A percentile compares a stretch with the other conserved stretches of the same genome.
Conservation (phyloP, 768 basidiomycete genomes). For the Suillus hirtellus region DNA sequence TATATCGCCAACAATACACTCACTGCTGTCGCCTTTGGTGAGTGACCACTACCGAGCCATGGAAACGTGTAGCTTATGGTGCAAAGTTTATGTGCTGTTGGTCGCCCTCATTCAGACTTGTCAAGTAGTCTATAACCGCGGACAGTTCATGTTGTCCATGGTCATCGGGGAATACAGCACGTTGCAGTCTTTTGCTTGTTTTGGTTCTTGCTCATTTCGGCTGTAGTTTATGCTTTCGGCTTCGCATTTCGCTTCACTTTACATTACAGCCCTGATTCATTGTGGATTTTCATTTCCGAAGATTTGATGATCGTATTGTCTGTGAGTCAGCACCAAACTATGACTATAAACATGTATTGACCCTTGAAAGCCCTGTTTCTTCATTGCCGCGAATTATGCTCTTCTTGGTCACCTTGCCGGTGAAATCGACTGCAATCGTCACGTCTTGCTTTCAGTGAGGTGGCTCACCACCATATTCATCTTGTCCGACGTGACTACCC, state of each 20-base stretch:
- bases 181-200: slow-evolving; percentile 18
- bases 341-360: background rate
- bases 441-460: slow-evolving; percentile 47
- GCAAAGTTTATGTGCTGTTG: slow-evolving; percentile 39
- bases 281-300: slow-evolving; percentile 52
- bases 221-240: slow-evolving; percentile 57
- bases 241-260: slow-evolving; percentile 57
- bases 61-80: background rate
- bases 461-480: slow-evolving; percentile 62
- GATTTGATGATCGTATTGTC: slow-evolving; percentile 63
- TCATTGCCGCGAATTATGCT: slow-evolving; percentile 69
- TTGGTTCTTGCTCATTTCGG: background rate
- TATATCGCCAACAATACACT: slow-evolving; percentile 58
- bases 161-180: slow-evolving; percentile 57
- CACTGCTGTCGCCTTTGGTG: slow-evolving; percentile 52
- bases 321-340: slow-evolving; percentile 23
- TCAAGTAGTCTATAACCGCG: slow-evolving; percentile 44
- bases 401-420: slow-evolving; percentile 63
- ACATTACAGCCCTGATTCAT: slow-evolving; percentile 52
- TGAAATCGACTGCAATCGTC: slow-evolving; percentile 45
- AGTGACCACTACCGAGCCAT: slow-evolving; percentile 11
- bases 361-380: slow-evolving; percentile 61
- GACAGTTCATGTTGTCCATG: slow-evolving; percentile 62
- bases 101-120: slow-evolving; percentile 47
- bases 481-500: slow-evolving; percentile 61